Percentiles rank a stretch among this genome's conserved stretches.
phyloP scores from a whole-genome alignment of 2,329 filamentous ascomycete genomes.

The Aspergillus persii region DNA sequence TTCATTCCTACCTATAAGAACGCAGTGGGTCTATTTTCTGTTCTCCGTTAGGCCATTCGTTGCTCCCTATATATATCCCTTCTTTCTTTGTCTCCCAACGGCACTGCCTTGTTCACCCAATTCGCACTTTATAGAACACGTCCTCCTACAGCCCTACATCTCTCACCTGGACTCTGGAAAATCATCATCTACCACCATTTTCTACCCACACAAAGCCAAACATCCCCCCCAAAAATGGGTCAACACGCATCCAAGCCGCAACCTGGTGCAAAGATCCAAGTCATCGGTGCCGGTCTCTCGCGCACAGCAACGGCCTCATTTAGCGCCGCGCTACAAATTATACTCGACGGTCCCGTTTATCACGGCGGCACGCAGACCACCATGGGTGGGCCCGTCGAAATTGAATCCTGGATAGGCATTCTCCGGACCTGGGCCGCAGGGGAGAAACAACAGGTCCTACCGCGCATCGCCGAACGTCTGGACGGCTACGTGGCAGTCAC shows the following conservation, averaged over 20 bases:
- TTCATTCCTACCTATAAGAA: no score
- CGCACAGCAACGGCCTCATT: slow-evolving; percentile 54
- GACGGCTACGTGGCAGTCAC: slow-evolving; percentile 49
- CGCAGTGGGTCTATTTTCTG: no score
- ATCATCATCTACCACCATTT: no score
- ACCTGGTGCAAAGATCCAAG: slow-evolving; percentile 16
- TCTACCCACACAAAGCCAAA: no score
- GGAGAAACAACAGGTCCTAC: background rate
- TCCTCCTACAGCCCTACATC: no score
- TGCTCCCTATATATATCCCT: no score
- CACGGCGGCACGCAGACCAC: slow-evolving; percentile 48
- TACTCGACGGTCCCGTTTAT: slow-evolving; percentile 50
- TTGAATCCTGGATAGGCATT: slow-evolving; percentile 24
- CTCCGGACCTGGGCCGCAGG: background rate
- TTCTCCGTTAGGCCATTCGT: no score
- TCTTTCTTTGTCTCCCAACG: no score
- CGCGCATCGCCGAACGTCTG: slow-evolving; percentile 8
- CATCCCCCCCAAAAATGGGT: background rate
- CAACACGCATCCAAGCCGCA: slow-evolving; percentile 3
- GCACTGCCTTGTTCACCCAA: no score
- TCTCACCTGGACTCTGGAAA: no score
- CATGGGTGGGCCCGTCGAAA: slow-evolving; percentile 19
- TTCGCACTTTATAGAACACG: no score
- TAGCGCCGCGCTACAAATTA: slow-evolving; percentile 46
- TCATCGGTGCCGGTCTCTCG: slow-evolving; percentile 32